Base-by-base conservation (phyloP, 768 basidiomycete species). In the Hypholoma sublateritium region DNA sequence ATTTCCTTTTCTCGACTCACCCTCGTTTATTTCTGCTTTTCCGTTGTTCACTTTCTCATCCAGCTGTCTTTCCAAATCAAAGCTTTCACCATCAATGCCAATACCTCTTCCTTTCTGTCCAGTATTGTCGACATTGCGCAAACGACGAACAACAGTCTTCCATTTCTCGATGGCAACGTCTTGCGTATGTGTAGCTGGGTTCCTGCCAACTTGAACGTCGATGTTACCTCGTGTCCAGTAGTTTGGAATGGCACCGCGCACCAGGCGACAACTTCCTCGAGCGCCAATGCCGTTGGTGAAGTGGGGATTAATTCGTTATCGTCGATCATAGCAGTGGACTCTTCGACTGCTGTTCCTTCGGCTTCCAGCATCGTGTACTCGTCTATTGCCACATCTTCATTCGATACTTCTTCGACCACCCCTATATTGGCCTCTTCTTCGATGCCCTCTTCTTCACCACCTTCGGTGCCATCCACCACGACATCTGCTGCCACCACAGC, bases 61-160 rank as follows among this genome's bases (percentile, higher is more conserved):
- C 90, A 91, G 70, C 75, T 91, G 60, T 74, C 80, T 24, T 76
- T 93, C 45, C 90, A 92, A 72, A 80, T 78, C 50, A 78, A 79
- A 52, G 89, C 86, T 11, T 87, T 86, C 73, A 74, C 75, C 12
- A 82, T 82, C 71, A 91, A 91, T 62, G 78, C 78, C 8, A 61
- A 78, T 17, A 87, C 88, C 5, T 80, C 83, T 25, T 56, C 66
- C 24, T 78, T 85, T 61, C 73, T 91, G 54, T 70, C 72, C 44
- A 69, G 71, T 48, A 78, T 91, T 51, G 74, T 85, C 25, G 45
- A 67, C 25, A 71, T 81, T 63, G 85, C 81, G 28, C 69, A 82
- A 59, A 77, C 79, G 6, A 70, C 74, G 22, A 74, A 76, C 61
- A 60, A 70, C 32, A 80, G 82, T 36, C 78, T 88, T 59, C 81